These are phyloP conservation scores for Zasmidium cellare DNA, from an alignment of 2,329 filamentous ascomycete genomes.

Conservation along the genomic window DNA sequence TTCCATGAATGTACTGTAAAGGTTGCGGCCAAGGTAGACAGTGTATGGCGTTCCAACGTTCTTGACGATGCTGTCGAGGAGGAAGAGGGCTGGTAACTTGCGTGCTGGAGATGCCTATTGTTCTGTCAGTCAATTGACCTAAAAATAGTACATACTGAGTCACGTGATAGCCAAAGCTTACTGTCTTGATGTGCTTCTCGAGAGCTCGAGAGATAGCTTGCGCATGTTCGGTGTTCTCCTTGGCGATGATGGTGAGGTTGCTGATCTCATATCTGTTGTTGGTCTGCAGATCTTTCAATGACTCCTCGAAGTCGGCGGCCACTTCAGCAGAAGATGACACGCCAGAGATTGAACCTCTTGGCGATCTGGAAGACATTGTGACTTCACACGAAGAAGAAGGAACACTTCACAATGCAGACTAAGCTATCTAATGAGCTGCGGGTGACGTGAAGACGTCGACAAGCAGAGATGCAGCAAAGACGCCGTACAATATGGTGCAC, in stretches of 20 bases:
- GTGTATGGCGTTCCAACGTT: constrained; percentile 98
- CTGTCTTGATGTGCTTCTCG: constrained; percentile 90
- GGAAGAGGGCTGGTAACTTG: constrained; percentile 93
- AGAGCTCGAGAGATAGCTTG: constrained; percentile 87
- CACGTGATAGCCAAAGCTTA: constrained; percentile 54
- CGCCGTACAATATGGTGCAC: constrained; percentile 1
- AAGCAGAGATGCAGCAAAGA: constrained; percentile 1
- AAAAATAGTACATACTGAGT: constrained; percentile 10
- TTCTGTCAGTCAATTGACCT: constrained; percentile 39
- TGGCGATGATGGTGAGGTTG: constrained; percentile 94
- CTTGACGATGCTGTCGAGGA: constrained; percentile 97
- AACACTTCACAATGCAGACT: constrained; percentile 24
- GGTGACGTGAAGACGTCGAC: constrained; percentile 8
- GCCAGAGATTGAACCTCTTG: constrained; percentile 41
- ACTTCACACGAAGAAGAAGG: constrained; percentile 20
- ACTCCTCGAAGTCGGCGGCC: constrained; percentile 90
- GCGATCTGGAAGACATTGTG: constrained; percentile 59
- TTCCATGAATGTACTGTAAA: constrained; percentile 95
- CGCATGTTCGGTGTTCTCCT: constrained; percentile 95
- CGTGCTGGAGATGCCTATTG: constrained; percentile 77
- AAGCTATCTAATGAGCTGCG: constrained; percentile 23
- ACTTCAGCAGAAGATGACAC: constrained; percentile 71
- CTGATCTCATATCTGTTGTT: constrained; percentile 96
- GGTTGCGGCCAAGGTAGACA: constrained; percentile 85
- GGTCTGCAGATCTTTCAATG: constrained; percentile 83